These are phyloP conservation scores for Hypoxylon sp. DNA, from an alignment of 2,329 filamentous ascomycete species.

Conservation along the genomic window DNA sequence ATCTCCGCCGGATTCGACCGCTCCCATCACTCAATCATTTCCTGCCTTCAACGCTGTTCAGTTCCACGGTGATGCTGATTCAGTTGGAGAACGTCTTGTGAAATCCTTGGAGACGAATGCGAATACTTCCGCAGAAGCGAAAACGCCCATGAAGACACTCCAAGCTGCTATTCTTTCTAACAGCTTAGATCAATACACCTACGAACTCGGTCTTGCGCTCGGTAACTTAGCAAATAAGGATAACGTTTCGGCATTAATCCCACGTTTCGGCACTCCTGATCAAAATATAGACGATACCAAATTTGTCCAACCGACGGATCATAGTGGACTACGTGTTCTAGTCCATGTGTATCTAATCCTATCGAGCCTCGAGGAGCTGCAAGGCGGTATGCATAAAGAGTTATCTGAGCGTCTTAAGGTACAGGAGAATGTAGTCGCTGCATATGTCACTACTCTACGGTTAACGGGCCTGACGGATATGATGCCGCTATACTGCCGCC, in stretches of 20 bases:
- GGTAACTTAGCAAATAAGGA: slow-evolving; percentile 64
- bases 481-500: slow-evolving; percentile 89
- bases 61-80: slow-evolving; percentile 70
- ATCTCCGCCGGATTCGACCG: slow-evolving; percentile 67
- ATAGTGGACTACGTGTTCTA: slow-evolving; percentile 76
- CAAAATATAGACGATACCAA: slow-evolving; percentile 60
- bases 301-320: slow-evolving; percentile 70
- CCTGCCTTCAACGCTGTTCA: slow-evolving; percentile 75
- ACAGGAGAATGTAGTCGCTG: slow-evolving; percentile 82
- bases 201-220: slow-evolving; percentile 70
- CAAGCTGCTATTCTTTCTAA: slow-evolving; percentile 82
- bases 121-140: slow-evolving; percentile 70
- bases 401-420: slow-evolving; percentile 60
- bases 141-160: slow-evolving; percentile 78
- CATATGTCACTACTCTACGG: slow-evolving; percentile 85
- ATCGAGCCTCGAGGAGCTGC: slow-evolving; percentile 74
- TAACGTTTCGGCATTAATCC: slow-evolving; percentile 61
- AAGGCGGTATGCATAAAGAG: slow-evolving; percentile 59
- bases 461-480: slow-evolving; percentile 80
- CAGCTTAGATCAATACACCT: slow-evolving; percentile 70
- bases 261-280: slow-evolving; percentile 54
- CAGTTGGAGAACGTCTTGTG: slow-evolving; percentile 72
- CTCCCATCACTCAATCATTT: slow-evolving; percentile 71
- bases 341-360: slow-evolving; percentile 76
- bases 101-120: slow-evolving; percentile 70